Evolutionary conservation across 2,329 filamentous ascomycete species (phyloP), one percentile per base, ranked within the genome.

Genomic region (Alternaria longipes): DNA sequence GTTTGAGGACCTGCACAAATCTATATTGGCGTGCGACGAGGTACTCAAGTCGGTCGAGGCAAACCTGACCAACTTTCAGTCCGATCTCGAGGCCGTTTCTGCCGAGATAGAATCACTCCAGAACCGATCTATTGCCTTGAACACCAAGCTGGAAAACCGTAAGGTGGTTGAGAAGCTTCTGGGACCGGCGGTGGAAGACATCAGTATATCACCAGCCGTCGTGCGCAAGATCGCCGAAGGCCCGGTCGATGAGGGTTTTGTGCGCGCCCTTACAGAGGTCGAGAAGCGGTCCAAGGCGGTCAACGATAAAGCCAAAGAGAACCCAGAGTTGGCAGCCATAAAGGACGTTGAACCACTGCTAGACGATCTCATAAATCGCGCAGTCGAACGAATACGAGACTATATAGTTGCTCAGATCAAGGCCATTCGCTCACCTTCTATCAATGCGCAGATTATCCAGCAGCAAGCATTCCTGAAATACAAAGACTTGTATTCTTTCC

Each of bases 381-480:
- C 94, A n/a, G 85, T 97, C 28, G 93, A 97, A 79, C 89, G 95
- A 58, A 97, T 98, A 77, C 87, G 96, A 60, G 95, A 99, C 78
- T 96, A 97, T 74, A 85, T 99, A 38, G 95, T 99, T 12, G 87
- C 92, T 16, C 94, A 98, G 77, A 95, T 99, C 77, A 97, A 97
- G 79, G 92, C 94, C 5, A 83, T 99, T 54, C 89, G 95, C 58
- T 97, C 94, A 26, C 95, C 95, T 14, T 95, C 94, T 72, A 97
- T 98, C 78, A 98, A 99, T 77, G 93, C 94, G 3, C 95, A 99
- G 76, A 91, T 98, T 59, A 94, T 99, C 50, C 95, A 99, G 76
- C 93, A 97, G 73, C 92, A 97, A 74, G 91, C 90, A 61, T 93
- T 99, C 70, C 82, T 97, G 50, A 90, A 88, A 69, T 97, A 93